Evolutionary conservation across 2,329 filamentous ascomycete species (phyloP).

Genomic region (Phoma herbarum): DNA sequence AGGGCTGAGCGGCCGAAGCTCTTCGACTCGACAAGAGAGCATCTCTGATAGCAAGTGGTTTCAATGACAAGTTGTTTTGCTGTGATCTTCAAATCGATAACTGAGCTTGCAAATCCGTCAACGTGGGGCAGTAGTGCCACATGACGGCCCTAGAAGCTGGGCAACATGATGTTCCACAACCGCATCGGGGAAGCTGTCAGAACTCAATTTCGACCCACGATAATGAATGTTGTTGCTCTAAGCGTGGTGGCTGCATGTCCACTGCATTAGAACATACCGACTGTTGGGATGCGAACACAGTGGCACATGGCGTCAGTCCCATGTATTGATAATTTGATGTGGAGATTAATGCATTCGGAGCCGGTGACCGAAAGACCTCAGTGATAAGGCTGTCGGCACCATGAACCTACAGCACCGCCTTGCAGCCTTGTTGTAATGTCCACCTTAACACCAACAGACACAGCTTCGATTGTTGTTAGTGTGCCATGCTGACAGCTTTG

Average conservation of each 20-base stretch:
- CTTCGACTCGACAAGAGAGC: too few species aligned
- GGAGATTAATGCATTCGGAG: background rate
- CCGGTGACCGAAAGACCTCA: background rate
- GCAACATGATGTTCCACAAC: background rate
- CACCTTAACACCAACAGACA: background rate
- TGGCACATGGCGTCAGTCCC: slow-evolving; percentile 1
- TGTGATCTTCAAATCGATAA: too few species aligned
- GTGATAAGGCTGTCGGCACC: background rate
- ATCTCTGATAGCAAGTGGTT: too few species aligned
- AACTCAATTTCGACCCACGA: slow-evolving; percentile 1
- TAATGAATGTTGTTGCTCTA: background rate
- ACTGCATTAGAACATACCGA: background rate
- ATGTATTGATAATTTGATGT: background rate
- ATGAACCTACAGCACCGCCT: background rate
- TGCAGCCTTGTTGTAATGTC: background rate
- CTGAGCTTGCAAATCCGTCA: background rate
- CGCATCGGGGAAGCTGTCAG: slow-evolving; percentile 2
- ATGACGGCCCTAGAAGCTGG: background rate
- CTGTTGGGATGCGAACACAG: background rate
- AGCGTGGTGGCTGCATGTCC: background rate
- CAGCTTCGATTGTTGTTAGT: background rate
- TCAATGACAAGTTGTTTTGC: too few species aligned
- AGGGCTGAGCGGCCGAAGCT: too few species aligned
- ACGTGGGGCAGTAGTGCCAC: background rate
- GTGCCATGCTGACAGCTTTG: background rate